phyloP scores from a whole-genome alignment of 352 stramenopile genomes.

The Saprolegnia diclina region DNA sequence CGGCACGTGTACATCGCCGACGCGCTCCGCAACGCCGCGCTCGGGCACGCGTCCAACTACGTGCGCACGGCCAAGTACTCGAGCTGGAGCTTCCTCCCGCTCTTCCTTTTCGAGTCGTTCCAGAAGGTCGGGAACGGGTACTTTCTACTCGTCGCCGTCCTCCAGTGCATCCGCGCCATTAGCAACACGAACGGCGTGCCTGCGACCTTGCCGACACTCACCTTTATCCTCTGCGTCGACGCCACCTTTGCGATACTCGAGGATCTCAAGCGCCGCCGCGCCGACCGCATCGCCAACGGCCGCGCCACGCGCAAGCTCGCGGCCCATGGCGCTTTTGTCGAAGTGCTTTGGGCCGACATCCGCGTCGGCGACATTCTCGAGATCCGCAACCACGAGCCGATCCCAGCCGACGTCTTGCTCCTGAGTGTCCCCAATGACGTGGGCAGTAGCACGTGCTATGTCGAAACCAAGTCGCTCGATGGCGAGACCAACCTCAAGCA shows the following conservation, averaged over 20 bases:
- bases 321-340: conserved; percentile 26
- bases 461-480: conserved; percentile 84
- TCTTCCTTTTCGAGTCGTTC: conserved; percentile 85
- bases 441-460: conserved; percentile 44
- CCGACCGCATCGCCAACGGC: conserved; percentile 36
- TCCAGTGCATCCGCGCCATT: conserved; percentile 40
- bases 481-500: conserved; percentile 87
- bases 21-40: conserved; percentile 26
- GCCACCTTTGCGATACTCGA: conserved; percentile 43
- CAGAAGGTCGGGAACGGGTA: conserved; percentile 59
- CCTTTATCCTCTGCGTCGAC: conserved; percentile 50
- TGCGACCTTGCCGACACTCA: conserved; percentile 41
- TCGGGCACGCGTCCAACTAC: conserved; percentile 62
- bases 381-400: conserved; percentile 71
- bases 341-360: conserved; percentile 54
- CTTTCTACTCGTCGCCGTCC: conserved; percentile 46
- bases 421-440: conserved; percentile 46
- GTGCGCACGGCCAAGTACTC: conserved; percentile 92
- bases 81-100: conserved; percentile 81
- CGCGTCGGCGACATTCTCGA: conserved; percentile 71
- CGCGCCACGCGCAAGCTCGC: conserved; percentile 12
- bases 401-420: conserved; percentile 87
- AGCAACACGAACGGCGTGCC: conserved; percentile 42
- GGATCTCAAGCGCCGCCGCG: conserved; percentile 32
- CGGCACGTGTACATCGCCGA: not conserved